Conservation (phyloP, 306 rosid species). For the Dryas octopetala region DNA sequence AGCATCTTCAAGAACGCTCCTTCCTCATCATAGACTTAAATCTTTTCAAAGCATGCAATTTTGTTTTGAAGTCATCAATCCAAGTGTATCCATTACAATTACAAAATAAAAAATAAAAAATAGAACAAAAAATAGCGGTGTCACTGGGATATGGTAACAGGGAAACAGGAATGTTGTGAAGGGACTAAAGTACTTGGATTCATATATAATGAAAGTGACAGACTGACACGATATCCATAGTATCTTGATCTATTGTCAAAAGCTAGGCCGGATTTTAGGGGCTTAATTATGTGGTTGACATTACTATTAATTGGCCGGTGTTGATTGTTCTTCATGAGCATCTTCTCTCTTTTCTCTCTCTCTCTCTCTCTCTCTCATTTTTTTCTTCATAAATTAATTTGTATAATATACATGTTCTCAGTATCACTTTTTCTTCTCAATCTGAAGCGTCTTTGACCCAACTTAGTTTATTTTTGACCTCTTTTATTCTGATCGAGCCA, state of each 20-base stretch:
- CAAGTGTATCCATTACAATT: too few relatives aligned
- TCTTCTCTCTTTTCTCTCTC: not conserved
- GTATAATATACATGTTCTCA: not conserved
- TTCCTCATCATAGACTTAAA: too few relatives aligned
- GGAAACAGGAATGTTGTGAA: too few relatives aligned
- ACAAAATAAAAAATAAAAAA: too few relatives aligned
- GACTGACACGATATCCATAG: slow-evolving; percentile 28
- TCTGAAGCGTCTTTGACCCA: slow-evolving; percentile 78
- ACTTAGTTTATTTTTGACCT: slow-evolving; percentile 56
- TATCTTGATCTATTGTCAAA: slow-evolving; percentile 55
- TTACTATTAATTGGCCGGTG: slow-evolving; percentile 44
- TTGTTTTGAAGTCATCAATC: too few relatives aligned
- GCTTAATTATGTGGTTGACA: slow-evolving; percentile 44
- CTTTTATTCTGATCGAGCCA: not conserved
- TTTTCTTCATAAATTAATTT: not conserved
- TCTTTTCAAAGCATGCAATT: too few relatives aligned
- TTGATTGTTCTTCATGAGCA: slow-evolving; percentile 19
- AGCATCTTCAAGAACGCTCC: too few relatives aligned
- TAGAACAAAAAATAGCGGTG: too few relatives aligned
- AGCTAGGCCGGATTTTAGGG: slow-evolving; percentile 56
- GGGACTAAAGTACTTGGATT: too few relatives aligned
- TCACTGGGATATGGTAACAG: too few relatives aligned
- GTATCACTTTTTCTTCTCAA: slow-evolving; percentile 28
- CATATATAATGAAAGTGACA: slow-evolving; percentile 41
- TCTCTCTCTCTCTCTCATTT: not conserved